Percentiles rank a stretch among this genome's conserved stretches.
These are phyloP conservation scores for Trichoderma sp. DNA, from an alignment of 2,329 filamentous ascomycete species.

Conservation along the genomic window DNA sequence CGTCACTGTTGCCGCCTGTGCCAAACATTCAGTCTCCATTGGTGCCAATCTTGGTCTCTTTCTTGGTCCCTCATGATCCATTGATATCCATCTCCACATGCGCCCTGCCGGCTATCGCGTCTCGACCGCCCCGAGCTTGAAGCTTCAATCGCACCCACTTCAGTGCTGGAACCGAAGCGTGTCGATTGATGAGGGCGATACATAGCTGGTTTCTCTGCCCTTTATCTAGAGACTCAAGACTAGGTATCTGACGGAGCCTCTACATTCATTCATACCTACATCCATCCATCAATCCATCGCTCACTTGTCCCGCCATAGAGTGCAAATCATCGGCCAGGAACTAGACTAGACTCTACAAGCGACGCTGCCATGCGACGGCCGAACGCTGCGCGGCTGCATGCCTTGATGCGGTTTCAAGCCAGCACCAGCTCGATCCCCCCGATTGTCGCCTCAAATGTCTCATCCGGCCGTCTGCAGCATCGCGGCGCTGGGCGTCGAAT, in stretches of 20 bases:
- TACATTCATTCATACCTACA: neutral
- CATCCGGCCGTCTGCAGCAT: constrained; percentile 18
- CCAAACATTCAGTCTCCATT: neutral
- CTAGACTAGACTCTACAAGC: neutral
- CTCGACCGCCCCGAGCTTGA: constrained; percentile 4
- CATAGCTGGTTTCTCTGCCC: no score
- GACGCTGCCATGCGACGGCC: neutral
- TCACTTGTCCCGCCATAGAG: neutral
- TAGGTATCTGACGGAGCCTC: neutral
- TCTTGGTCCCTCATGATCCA: neutral
- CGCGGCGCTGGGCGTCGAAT: constrained; percentile 21
- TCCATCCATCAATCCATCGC: neutral
- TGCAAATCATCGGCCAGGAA: neutral
- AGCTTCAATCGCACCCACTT: constrained; percentile 1
- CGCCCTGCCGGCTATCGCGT: constrained; percentile 25
- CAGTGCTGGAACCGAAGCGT: neutral
- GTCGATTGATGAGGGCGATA: no score
- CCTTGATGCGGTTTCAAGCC: constrained; percentile 10
- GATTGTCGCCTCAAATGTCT: constrained; percentile 18
- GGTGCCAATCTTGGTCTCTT: neutral
- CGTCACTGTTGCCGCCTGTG: neutral
- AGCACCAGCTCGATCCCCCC: neutral
- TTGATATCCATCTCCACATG: constrained; percentile 3
- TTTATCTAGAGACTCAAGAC: no score
- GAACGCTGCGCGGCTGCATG: constrained; percentile 9